phyloP scores from a whole-genome alignment of 106 monocot species.

The Alisma plantagoaquatica region DNA sequence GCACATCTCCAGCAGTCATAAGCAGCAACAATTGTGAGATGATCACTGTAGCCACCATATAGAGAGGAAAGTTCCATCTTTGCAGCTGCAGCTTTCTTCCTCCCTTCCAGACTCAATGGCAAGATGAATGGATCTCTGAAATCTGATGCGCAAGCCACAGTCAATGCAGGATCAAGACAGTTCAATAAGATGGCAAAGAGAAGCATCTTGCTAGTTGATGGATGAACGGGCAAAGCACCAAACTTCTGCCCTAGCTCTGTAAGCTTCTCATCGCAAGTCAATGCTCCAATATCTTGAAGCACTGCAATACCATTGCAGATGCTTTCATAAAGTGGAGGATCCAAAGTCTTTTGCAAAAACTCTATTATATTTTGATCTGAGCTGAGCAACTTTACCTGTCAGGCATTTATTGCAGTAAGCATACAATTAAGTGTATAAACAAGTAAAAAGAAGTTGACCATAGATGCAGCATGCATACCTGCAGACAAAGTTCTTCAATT shows the following conservation, averaged over 20 bases:
- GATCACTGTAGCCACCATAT: conserved; percentile 93
- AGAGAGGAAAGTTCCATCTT: conserved; percentile 75
- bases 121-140: conserved; percentile 81
- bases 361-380: conserved; percentile 54
- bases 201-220: conserved; percentile 92
- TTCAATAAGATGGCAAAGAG: conserved; percentile 92
- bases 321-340: conserved; percentile 76
- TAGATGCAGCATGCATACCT: too few relatives aligned
- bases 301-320: conserved; percentile 63
- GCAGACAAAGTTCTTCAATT: conserved; percentile 92
- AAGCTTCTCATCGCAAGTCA: conserved; percentile 71
- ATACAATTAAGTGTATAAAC: not conserved
- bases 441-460: not conserved
- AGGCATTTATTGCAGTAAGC: conserved; percentile 1
- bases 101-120: conserved; percentile 73
- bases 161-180: conserved; percentile 93
- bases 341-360: conserved; percentile 82
- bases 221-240: conserved; percentile 89
- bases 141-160: conserved; percentile 81
- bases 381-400: conserved; percentile 87
- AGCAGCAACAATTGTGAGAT: conserved; percentile 78
- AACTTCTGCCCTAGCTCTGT: conserved; percentile 84
- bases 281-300: conserved; percentile 89
- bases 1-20: conserved; percentile 87
- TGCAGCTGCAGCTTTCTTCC: conserved; percentile 56